A percentile compares a stretch with the other conserved stretches of the same genome.
These are phyloP conservation scores for Lanzia echinophila DNA, from an alignment of 2,329 filamentous ascomycete species.

Conservation along the genomic window DNA sequence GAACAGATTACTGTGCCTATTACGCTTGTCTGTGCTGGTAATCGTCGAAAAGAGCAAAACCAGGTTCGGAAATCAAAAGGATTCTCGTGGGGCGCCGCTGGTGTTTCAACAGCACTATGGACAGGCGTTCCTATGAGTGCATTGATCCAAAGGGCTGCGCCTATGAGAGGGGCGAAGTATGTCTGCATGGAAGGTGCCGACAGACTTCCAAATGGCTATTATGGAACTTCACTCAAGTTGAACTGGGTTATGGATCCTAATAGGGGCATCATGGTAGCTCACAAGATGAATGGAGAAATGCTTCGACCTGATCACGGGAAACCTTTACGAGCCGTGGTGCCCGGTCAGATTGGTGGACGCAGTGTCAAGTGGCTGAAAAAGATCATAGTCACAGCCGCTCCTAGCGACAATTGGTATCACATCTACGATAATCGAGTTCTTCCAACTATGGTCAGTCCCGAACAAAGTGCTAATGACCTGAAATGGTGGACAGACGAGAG, in stretches of 20 bases:
- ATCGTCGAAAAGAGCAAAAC: slow-evolving; percentile 89
- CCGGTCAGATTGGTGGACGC: slow-evolving; percentile 84
- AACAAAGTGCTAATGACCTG: slow-evolving; percentile 65
- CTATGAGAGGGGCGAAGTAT: slow-evolving; percentile 65
- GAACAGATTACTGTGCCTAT: slow-evolving; percentile 80
- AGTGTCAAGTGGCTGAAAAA: slow-evolving; percentile 91
- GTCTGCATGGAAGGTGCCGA: slow-evolving; percentile 91
- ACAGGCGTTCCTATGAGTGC: slow-evolving; percentile 74
- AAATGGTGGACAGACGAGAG: slow-evolving; percentile 83
- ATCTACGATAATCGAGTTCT: slow-evolving; percentile 89
- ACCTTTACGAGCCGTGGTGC: slow-evolving; percentile 75
- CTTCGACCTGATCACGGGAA: slow-evolving; percentile 80
- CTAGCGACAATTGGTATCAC: slow-evolving; percentile 93
- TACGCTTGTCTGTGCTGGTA: slow-evolving; percentile 87
- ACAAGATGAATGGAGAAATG: slow-evolving; percentile 83
- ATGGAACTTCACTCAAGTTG: slow-evolving; percentile 81
- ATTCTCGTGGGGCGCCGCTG: slow-evolving; percentile 88
- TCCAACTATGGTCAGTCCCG: slow-evolving; percentile 78
- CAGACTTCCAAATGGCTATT: slow-evolving; percentile 79
- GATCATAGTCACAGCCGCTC: slow-evolving; percentile 68
- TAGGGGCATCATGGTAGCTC: slow-evolving; percentile 76
- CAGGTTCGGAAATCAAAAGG: slow-evolving; percentile 84
- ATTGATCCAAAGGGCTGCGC: slow-evolving; percentile 61
- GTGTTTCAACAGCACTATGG: slow-evolving; percentile 80
- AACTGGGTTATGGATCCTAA: slow-evolving; percentile 84